These are phyloP conservation scores for Geoglossum cookeanum DNA, from an alignment of 2,329 filamentous ascomycete genomes.

Conservation along the genomic window DNA sequence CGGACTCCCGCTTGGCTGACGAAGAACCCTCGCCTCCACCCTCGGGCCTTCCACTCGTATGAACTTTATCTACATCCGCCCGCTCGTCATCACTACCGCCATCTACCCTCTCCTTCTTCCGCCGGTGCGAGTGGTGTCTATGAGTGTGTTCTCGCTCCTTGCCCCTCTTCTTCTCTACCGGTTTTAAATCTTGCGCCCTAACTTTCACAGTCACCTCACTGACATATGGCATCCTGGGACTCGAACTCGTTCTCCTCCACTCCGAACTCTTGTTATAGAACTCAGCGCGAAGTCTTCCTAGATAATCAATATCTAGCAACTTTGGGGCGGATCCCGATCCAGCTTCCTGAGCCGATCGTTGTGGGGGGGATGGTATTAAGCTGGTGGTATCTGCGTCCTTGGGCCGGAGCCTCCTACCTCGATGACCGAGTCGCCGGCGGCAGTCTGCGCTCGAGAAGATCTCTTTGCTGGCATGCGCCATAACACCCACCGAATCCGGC, in stretches of 20 bases:
- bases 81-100: neutral
- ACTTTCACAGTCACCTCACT: constrained; percentile 3
- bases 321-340: neutral
- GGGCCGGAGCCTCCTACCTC: neutral
- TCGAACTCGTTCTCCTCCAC: neutral
- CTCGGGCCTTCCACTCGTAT: neutral
- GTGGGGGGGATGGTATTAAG: neutral
- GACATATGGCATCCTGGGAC: constrained; percentile 3
- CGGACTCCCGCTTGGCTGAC: neutral
- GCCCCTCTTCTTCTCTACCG: neutral
- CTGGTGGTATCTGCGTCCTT: neutral
- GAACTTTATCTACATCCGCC: neutral
- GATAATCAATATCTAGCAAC: neutral
- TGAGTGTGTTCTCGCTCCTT: constrained; percentile 2
- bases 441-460: neutral
- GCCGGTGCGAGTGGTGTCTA: neutral
- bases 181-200: neutral
- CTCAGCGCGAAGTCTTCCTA: neutral
- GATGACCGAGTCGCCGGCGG: neutral
- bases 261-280: neutral
- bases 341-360: neutral
- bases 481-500: neutral
- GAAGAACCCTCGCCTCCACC: neutral
- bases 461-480: constrained; percentile 1
- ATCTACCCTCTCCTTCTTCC: neutral